These are phyloP conservation scores for Naganishia onofrii DNA, from an alignment of 768 basidiomycete genomes.

Conservation along the genomic window DNA sequence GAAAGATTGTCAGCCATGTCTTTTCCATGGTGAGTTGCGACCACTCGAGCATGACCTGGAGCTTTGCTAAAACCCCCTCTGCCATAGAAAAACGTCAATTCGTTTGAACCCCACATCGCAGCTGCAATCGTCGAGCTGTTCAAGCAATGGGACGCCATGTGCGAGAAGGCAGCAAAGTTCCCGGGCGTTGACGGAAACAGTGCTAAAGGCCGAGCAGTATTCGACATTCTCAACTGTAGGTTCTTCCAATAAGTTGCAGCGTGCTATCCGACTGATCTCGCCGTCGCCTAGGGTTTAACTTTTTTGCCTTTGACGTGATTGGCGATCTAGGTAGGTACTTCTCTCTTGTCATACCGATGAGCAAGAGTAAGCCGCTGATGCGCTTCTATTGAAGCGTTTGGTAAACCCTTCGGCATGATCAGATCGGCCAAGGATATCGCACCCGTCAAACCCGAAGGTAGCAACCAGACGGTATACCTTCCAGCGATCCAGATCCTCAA, in stretches of 20 bases:
- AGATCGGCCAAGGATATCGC: constrained; percentile 69
- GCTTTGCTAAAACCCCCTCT: constrained; percentile 57
- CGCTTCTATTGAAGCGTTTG: no score
- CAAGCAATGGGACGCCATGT: constrained; percentile 73
- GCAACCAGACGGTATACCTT: constrained; percentile 58
- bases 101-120: constrained; percentile 77
- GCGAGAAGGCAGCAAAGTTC: constrained; percentile 58
- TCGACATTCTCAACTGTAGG: constrained; percentile 36
- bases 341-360: no score
- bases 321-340: no score
- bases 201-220: constrained; percentile 34
- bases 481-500: constrained; percentile 84
- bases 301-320: constrained; percentile 74
- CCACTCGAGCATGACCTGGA: neutral
- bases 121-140: constrained; percentile 63
- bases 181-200: constrained; percentile 65
- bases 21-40: constrained; percentile 27
- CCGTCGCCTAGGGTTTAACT: constrained; percentile 58
- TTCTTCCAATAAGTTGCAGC: constrained; percentile 17
- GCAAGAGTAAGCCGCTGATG: no score
- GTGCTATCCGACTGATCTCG: no score
- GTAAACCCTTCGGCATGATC: constrained; percentile 86
- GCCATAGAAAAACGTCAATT: constrained; percentile 68
- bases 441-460: constrained; percentile 35
- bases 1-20: constrained; percentile 70